These are phyloP conservation scores for Boletus rubescentipes DNA, from an alignment of 768 basidiomycete species.

Conservation along the genomic window DNA sequence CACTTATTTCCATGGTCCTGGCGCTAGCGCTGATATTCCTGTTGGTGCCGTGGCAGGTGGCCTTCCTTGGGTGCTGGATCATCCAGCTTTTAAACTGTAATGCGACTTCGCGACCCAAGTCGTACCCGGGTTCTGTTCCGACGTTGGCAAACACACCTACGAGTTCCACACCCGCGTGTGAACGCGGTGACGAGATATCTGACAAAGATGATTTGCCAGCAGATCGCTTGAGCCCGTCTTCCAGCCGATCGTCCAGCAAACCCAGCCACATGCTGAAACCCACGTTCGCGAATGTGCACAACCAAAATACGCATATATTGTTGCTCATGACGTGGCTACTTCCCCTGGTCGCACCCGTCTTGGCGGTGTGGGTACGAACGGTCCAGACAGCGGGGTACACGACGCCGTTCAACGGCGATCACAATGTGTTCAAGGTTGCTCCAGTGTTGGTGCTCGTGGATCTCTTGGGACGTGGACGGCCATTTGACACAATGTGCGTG, in stretches of 20 bases:
- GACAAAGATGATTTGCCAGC: slow-evolving; percentile 14
- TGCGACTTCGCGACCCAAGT: slow-evolving; percentile 17
- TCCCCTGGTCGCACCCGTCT: slow-evolving; percentile 71
- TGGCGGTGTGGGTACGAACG: slow-evolving; percentile 90
- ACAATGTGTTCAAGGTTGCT: slow-evolving; percentile 61
- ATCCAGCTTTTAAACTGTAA: slow-evolving; percentile 72
- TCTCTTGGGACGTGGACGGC: slow-evolving; percentile 51
- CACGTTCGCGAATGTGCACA: slow-evolving; percentile 31
- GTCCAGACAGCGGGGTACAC: slow-evolving; percentile 75
- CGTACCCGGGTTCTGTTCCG: slow-evolving; percentile 24
- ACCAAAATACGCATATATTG: slow-evolving; percentile 61
- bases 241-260: neutral
- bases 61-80: slow-evolving; percentile 81
- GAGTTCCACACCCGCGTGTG: slow-evolving; percentile 23
- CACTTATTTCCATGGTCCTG: slow-evolving; percentile 55
- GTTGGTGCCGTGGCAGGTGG: slow-evolving; percentile 90
- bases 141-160: slow-evolving; percentile 27
- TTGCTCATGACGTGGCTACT: slow-evolving; percentile 80
- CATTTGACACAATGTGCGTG: slow-evolving; percentile 44
- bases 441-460: slow-evolving; percentile 68
- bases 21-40: slow-evolving; percentile 68
- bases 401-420: slow-evolving; percentile 81
- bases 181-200: neutral
- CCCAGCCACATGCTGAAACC: neutral
- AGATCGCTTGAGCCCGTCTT: neutral